Evolutionary conservation across 2,329 filamentous ascomycete species (phyloP).

Genomic region (Epicoccum sorghinum): DNA sequence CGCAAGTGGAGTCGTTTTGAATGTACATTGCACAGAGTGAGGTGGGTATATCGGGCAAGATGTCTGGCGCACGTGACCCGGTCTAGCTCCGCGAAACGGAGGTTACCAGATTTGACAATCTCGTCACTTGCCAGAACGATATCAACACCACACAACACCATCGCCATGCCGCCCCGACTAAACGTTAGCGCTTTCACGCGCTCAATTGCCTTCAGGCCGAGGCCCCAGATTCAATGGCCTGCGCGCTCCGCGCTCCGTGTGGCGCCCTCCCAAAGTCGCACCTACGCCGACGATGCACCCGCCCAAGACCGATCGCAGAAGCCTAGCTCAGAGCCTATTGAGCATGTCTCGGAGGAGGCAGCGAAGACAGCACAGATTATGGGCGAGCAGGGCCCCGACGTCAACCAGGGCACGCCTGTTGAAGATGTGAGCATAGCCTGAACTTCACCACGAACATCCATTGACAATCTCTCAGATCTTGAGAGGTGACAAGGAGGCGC

Average conservation of each 20-base stretch:
- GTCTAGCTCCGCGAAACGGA: slow-evolving; percentile 8
- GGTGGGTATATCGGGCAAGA: too few species aligned
- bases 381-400: slow-evolving; percentile 64
- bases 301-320: slow-evolving; percentile 38
- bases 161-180: slow-evolving; percentile 48
- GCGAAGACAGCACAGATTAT: slow-evolving; percentile 64
- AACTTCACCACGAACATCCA: not conserved
- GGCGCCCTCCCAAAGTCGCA: slow-evolving; percentile 36
- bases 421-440: slow-evolving; percentile 59
- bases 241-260: slow-evolving; percentile 28
- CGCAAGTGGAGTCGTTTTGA: too few species aligned
- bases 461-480: slow-evolving; percentile 59
- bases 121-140: slow-evolving; percentile 26
- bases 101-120: slow-evolving; percentile 11
- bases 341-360: slow-evolving; percentile 70
- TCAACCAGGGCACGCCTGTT: slow-evolving; percentile 69
- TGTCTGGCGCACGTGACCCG: slow-evolving; percentile 25
- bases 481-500: slow-evolving; percentile 65
- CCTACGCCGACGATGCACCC: slow-evolving; percentile 41
- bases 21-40: too few species aligned
- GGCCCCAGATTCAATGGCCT: slow-evolving; percentile 37
- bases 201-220: slow-evolving; percentile 42
- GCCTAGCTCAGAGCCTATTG: slow-evolving; percentile 50
- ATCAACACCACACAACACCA: slow-evolving; percentile 22
- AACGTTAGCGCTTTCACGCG: slow-evolving; percentile 39